phyloP scores from a whole-genome alignment of 257 asterid species.

The Verbena officinalis region DNA sequence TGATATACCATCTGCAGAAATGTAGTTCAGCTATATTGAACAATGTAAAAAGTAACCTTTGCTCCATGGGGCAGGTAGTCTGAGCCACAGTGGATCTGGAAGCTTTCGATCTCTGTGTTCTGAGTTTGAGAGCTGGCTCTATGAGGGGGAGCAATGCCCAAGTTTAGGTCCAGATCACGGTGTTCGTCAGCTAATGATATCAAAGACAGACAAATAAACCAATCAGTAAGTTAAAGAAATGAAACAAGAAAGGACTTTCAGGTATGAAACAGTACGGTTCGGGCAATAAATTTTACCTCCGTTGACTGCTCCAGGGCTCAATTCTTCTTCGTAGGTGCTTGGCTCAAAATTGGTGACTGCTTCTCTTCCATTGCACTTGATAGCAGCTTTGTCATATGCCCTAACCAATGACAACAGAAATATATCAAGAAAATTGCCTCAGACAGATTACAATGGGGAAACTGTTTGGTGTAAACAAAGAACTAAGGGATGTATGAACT shows the following conservation, averaged over 20 bases:
- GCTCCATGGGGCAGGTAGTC: constrained; percentile 39
- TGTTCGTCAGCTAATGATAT: constrained; percentile 40
- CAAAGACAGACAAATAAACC: constrained; percentile 22
- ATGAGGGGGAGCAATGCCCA: constrained; percentile 72
- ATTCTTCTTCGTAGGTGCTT: constrained; percentile 64
- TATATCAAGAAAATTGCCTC: constrained; percentile 17
- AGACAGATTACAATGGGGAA: constrained; percentile 13
- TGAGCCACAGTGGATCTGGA: constrained; percentile 42
- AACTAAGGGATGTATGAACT: constrained; percentile 21
- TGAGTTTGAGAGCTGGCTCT: constrained; percentile 33
- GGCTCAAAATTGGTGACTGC: constrained; percentile 91
- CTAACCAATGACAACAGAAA: constrained; percentile 45
- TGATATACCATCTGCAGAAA: constrained; percentile 13
- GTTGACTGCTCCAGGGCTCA: constrained; percentile 45
- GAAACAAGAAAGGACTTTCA: constrained; percentile 5
- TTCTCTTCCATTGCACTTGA: constrained; percentile 84
- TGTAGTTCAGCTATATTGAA: background rate
- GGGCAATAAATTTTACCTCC: constrained; percentile 47
- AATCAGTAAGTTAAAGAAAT: background rate
- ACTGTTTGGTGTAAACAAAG: constrained; percentile 1
- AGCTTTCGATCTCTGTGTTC: constrained; percentile 37
- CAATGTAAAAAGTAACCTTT: constrained; percentile 43
- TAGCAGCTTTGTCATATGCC: constrained; percentile 95
- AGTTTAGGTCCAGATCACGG: constrained; percentile 59
- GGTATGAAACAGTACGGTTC: background rate